These are phyloP conservation scores for Oidiodendron maius DNA, from an alignment of 495 filamentous ascomycete species.

Conservation along the genomic window DNA sequence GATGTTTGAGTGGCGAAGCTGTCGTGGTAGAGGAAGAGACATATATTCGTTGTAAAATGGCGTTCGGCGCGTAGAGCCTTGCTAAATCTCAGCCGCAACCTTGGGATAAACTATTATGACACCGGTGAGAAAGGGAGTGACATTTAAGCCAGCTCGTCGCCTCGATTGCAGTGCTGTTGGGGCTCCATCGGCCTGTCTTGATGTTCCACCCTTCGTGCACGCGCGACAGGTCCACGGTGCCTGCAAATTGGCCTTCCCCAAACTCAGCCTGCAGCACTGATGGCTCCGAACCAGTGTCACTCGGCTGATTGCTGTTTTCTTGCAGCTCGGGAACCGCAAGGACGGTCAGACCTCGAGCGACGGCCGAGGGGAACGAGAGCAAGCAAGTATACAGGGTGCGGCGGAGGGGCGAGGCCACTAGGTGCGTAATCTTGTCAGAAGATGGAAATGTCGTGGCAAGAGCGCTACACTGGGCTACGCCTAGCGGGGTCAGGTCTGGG, in stretches of 20 bases:
- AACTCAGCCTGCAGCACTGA: conserved; percentile 53
- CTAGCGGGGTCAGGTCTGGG: conserved; percentile 70
- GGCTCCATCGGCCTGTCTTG: conserved; percentile 59
- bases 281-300: conserved; percentile 66
- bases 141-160: too few relatives aligned
- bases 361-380: conserved; percentile 56
- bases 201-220: conserved; percentile 64
- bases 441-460: conserved; percentile 59
- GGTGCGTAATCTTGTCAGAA: conserved; percentile 57
- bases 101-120: too few relatives aligned
- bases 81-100: too few relatives aligned
- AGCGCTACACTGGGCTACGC: conserved; percentile 65
- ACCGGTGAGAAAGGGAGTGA: too few relatives aligned
- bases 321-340: conserved; percentile 75
- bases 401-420: conserved; percentile 77
- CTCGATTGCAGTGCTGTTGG: conserved; percentile 51
- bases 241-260: conserved; percentile 9
- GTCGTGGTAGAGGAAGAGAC: too few relatives aligned
- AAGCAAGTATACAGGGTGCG: conserved; percentile 81
- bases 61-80: too few relatives aligned
- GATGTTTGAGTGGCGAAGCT: too few relatives aligned
- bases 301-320: conserved; percentile 70
- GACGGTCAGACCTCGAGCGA: conserved; percentile 39
- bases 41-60: too few relatives aligned
- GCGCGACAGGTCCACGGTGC: conserved; percentile 55